Percentiles rank a stretch among this genome's conserved stretches.
Evolutionary conservation across 2,329 filamentous ascomycete species (phyloP).

Genomic region (Penicillium hesseltinei): DNA sequence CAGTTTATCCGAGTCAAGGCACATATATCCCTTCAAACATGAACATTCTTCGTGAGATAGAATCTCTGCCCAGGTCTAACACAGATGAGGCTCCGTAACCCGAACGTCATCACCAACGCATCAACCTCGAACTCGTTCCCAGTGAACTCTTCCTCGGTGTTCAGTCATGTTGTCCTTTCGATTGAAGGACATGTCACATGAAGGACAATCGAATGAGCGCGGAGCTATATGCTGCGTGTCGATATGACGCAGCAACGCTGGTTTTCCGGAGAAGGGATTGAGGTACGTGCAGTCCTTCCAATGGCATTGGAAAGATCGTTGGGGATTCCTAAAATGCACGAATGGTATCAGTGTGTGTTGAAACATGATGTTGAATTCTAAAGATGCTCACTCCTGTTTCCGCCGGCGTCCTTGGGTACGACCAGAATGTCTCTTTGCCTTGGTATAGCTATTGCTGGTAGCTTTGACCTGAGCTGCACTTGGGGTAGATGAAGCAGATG

Average conservation of each 20-base stretch:
- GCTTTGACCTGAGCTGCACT: accelerated
- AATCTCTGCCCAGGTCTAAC: neutral
- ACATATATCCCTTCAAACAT: no score
- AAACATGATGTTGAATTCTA: neutral
- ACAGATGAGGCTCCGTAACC: neutral
- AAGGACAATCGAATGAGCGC: neutral
- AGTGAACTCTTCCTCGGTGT: neutral
- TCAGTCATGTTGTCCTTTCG: constrained; percentile 2
- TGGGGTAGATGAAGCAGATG: neutral
- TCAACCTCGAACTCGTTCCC: neutral
- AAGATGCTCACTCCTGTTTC: neutral
- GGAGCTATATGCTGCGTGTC: neutral
- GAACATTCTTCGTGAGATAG: neutral
- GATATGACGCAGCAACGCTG: neutral
- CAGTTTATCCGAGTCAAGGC: no score
- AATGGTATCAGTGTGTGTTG: neutral
- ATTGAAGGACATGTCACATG: neutral
- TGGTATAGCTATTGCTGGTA: neutral
- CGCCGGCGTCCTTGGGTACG: neutral
- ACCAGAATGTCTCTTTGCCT: neutral
- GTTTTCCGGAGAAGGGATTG: neutral
- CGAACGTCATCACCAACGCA: neutral
- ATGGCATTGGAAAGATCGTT: neutral
- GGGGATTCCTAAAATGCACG: neutral
- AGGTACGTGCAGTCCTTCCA: neutral